phyloP scores from a whole-genome alignment of 1,139 yeast species.

The Pichia sp. region DNA sequence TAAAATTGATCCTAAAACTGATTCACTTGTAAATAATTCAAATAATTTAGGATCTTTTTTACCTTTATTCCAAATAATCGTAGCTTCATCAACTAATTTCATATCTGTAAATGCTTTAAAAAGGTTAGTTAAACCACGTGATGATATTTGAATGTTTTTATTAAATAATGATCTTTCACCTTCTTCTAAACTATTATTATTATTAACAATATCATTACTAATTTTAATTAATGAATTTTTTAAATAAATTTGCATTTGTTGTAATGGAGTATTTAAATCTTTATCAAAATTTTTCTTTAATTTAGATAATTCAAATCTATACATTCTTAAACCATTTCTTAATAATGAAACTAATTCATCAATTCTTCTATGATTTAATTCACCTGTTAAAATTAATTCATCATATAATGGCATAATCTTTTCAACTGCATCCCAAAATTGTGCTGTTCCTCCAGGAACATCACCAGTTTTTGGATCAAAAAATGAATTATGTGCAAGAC shows the following conservation, averaged over 20 bases:
- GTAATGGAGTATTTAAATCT: slow-evolving; percentile 43
- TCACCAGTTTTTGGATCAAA: slow-evolving; percentile 27
- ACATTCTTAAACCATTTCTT: slow-evolving; percentile 45
- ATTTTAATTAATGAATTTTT: slow-evolving; percentile 38
- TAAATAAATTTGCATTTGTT: slow-evolving; percentile 38
- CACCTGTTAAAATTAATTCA: slow-evolving; percentile 39
- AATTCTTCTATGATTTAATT: slow-evolving; percentile 36
- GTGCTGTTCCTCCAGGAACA: slow-evolving; percentile 24
- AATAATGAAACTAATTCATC: slow-evolving; percentile 39
- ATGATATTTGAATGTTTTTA: slow-evolving; percentile 30
- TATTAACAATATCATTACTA: slow-evolving; percentile 39
- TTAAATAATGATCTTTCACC: background rate
- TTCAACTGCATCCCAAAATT: slow-evolving; percentile 42
- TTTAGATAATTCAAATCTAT: slow-evolving; percentile 41
- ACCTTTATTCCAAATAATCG: slow-evolving; percentile 44
- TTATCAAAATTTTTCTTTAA: slow-evolving; percentile 45
- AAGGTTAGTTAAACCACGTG: slow-evolving; percentile 50
- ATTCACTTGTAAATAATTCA: slow-evolving; percentile 34
- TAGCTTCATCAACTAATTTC: slow-evolving; percentile 44
- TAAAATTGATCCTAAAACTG: slow-evolving; percentile 66
- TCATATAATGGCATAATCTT: slow-evolving; percentile 43
- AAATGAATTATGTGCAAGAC: slow-evolving; percentile 36
- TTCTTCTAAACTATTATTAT: background rate
- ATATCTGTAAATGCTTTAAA: slow-evolving; percentile 52
- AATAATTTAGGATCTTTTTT: slow-evolving; percentile 25